Base-by-base conservation (phyloP, 805 yeast genomes). In the Ogataea populi-albae region DNA sequence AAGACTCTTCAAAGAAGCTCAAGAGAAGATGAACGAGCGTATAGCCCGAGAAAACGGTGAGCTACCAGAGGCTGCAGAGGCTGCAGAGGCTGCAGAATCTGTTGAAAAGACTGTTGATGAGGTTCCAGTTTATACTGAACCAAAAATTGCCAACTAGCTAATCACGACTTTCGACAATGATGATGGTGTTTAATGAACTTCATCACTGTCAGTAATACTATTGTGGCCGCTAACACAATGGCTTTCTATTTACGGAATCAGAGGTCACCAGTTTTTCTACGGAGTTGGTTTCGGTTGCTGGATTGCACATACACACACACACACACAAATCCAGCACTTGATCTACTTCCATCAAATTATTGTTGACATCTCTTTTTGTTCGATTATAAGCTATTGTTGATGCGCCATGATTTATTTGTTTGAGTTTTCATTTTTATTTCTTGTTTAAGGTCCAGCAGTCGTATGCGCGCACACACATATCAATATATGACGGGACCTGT, bases 1-100 rank as follows among this genome's bases (percentile, higher is more conserved):
- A 10, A 71, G 62, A 26, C 65, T 82, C 52, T 78, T 81, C 54
- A 51, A 48, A 9, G 53, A 66, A 37, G 71, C 73, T 35, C 64
- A 68, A 30, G 26, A 12, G 14, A 46, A 57, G 23, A 40, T 55
- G 16, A 35, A 45, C 59, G 34, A 38, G 24, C 59, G 51, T 35
- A 45, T 45, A n/a, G 8, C 7, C 10, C 11, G 6, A 21, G 30
- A 27, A 27, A n/a, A n/a, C n/a, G n/a, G n/a, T n/a, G n/a, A n/a
- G n/a, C n/a, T n/a, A n/a, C n/a, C n/a, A n/a, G 21, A 27, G 21
- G 30, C 30, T 17, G 30, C 21, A 19, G 9, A 15, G 30, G 36
- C 37, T 22, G 26, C 7, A 10, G 39, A 19, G 16, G 30, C 23
- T 21, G 27, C 12, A 16, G 35, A n/a, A n/a, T n/a, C n/a, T n/a